Conservation (phyloP, 164 flowering plant species). For the Paratinospora sagittata region DNA sequence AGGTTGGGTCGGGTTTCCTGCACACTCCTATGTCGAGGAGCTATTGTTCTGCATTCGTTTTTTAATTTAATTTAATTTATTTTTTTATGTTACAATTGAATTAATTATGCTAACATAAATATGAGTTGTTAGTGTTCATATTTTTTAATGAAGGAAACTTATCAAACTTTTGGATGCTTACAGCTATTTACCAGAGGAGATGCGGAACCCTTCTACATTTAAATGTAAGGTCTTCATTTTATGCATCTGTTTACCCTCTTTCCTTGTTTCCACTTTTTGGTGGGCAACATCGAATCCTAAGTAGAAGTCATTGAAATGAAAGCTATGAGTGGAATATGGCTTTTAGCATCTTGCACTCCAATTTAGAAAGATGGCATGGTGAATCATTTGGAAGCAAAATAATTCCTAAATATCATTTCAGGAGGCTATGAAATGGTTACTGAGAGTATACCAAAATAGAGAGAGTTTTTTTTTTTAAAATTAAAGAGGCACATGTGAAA, state of each 20-base stretch:
- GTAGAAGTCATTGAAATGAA: background rate
- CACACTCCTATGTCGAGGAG: background rate
- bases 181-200: slow-evolving; percentile 88
- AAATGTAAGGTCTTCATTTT: slow-evolving; percentile 44
- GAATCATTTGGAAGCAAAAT: background rate
- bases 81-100: background rate
- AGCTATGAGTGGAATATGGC: background rate
- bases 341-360: too few relatives aligned
- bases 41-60: background rate
- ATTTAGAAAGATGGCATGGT: background rate
- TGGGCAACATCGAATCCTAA: background rate
- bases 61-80: background rate
- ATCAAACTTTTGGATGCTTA: slow-evolving; percentile 14
- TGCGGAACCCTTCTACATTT: slow-evolving; percentile 84
- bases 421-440: background rate
- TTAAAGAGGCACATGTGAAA: too few relatives aligned
- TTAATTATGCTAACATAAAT: background rate
- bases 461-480: too few relatives aligned
- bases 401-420: background rate
- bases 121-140: background rate
- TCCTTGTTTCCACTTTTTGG: background rate
- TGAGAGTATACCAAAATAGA: background rate
- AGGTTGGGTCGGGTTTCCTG: background rate
- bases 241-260: background rate
- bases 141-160: slow-evolving; percentile 1